Evolutionary conservation across 768 basidiomycete genomes (phyloP), one percentile per base, ranked within the genome.

Genomic region (Panaeolus papilionaceus): DNA sequence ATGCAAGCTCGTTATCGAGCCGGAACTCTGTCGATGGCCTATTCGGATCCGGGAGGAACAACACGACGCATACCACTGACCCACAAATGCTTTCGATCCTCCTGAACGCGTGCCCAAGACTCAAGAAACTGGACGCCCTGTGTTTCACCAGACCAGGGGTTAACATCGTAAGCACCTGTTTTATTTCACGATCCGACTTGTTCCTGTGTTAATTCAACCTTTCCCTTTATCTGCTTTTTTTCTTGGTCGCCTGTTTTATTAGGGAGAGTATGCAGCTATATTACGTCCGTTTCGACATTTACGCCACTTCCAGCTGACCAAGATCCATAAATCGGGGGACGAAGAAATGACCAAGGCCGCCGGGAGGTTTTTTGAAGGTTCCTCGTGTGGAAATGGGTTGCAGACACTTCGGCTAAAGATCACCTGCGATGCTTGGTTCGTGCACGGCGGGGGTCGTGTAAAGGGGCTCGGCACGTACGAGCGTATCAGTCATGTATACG

Each of bases 91-190:
- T 82, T 62, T 70, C 66, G 40, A 70, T 72, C 11, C 64, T 82
- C 6, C 68, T 80, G 7, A 68, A 71, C 38, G 75, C 74, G 9
- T 78, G 78, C 63, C 81, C 79, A 33, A 71, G 68, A 9, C 69
- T 82, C 26, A 70, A 70, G 44, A 76, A 79, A 49, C 66, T 82
- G 18, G 77, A 81, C 20, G 66, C 80, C 16, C 71, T 74, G 14
- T 82, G 80, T 66, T 79, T 81, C 61, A 79, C 77, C 18, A 70
- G 77, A n/a, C 79, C 80, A 14, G 75, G 73, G 9, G 80, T 82
- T 67, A 72, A 74, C 9, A 69, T 80, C 20, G 81, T 82, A 40
- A 74, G 81, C 70, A 14, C 2, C 28, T 33, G 16, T 45, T 54
- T 64, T 58, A 54, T 64, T 63, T 62, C 4, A 3, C 51, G 23